Percentiles rank a stretch among this genome's conserved stretches.
Evolutionary conservation across 2,329 filamentous ascomycete genomes (phyloP).

Genomic region (Alternaria solani): DNA sequence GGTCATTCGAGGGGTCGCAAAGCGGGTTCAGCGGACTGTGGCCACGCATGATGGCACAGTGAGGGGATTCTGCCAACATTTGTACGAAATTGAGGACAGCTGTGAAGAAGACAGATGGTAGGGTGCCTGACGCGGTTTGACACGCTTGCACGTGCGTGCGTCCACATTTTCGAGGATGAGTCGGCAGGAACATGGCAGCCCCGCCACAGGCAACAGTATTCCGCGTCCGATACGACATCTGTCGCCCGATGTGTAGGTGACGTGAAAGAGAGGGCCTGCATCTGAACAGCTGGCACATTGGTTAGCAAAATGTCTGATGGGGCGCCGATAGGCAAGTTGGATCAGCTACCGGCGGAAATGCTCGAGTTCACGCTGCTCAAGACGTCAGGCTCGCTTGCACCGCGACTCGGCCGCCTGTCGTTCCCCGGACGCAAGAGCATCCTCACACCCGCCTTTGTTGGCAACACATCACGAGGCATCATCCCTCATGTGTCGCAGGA

Average conservation of each 20-base stretch:
- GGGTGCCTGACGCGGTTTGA: conserved; percentile 9
- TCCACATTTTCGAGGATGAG: conserved; percentile 12
- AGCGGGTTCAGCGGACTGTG: neutral
- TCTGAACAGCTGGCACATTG: neutral
- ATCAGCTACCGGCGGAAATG: conserved; percentile 52
- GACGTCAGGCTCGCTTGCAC: conserved; percentile 51
- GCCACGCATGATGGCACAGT: neutral
- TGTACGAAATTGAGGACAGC: neutral
- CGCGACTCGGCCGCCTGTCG: conserved; percentile 73
- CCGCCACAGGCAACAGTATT: conserved; percentile 12
- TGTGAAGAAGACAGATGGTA: neutral
- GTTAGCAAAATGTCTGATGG: conserved; percentile 19
- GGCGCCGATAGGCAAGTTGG: conserved; percentile 17
- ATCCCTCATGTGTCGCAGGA: conserved; percentile 92
- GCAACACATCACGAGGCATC: conserved; percentile 80
- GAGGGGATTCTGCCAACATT: neutral
- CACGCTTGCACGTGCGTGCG: conserved; percentile 25
- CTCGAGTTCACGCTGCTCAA: conserved; percentile 55
- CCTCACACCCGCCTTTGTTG: conserved; percentile 83
- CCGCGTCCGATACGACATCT: neutral
- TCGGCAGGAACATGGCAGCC: conserved; percentile 6
- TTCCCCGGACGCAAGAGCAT: conserved; percentile 71
- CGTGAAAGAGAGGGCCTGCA: neutral
- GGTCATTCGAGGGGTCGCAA: neutral
- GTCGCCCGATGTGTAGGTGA: neutral